Evolutionary conservation across 1,284 basidiomycete genomes (phyloP), one percentile per base, ranked within the genome.

Genomic region (Tetrapyrgos nigripes): DNA sequence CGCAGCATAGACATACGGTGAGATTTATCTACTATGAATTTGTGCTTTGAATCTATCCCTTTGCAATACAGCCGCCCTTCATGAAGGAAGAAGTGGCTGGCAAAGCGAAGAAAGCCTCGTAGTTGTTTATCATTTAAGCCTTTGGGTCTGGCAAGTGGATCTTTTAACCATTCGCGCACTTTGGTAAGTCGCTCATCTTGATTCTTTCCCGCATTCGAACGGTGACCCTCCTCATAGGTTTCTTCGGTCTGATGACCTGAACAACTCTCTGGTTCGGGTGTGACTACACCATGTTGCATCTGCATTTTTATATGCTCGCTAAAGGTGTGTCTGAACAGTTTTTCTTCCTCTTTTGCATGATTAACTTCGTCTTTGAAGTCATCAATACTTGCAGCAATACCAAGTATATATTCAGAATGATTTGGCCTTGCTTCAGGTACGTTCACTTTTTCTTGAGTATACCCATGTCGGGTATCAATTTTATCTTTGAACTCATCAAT

Each of bases 381-480:
- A 19, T 33, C 54, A 13, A 27, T 49, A 28, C 26, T 10, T 11
- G 13, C 14, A 6, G 23, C 14, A 19, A 49, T 27, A 3, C 26
- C 47, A 27, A n/a, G 13, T 27, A 49, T 28, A 47, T 11, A 47
- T 6, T 47, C 27, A 14, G 45, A 11, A 19, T 19, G 19, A 33
- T 8, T 8, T 6, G 13, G 1, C 35, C 44, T 28, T 51, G 45
- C 2, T 52, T 8, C 8, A 14, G 31, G 31, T 33, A 14, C 48
- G 28, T 35, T 35, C 11, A 9, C 14, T 13, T 48, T 28, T 3
- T 40, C n/a, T 11, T 24, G 21, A 10, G 46, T 6, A 21, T 57
- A 65, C 4, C 64, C 64, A 27, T 52, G 49, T 27, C 60, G 26
- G 28, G 55, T 57, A 35, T 65, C 62, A 23, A 65, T 65, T 9